Evolutionary conservation across 441 rosid species (phyloP), one percentile per base, ranked within the genome.

Genomic region (Jatropha podagrica): DNA sequence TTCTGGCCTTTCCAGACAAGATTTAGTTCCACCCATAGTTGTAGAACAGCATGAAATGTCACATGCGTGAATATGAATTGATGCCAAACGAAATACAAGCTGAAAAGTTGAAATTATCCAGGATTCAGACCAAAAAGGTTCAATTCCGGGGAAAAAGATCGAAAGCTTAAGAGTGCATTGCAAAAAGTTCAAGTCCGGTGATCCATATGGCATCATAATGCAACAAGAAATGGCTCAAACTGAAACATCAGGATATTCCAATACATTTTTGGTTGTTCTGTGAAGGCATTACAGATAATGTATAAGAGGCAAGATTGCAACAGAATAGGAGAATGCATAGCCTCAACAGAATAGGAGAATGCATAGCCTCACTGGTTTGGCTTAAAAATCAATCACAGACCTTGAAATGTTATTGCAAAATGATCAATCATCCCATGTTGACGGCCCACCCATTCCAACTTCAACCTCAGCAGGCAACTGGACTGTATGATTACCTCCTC

Each of bases 381-480:
- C 5, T 14, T 12, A 14, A 62, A 32, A 13, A 62, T 62, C 20
- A 62, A 32, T 62, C 42, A 20, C 15, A 32, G 41, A 62, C 18
- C 41, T 32, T 17, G 7, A 62, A 37, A 18, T 15, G 11, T 61
- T 58, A 12, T 20, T 32, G 44, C 13, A 62, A 32, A 37, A 37
- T 37, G 12, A 62, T 62, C 41, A 62, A 17, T 62, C 65, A 14
- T n/a, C 65, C 65, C 65, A 62, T 5, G 65, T 62, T 15, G 65
- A 62, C 37, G 84, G 82, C 3, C 98, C 99, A 15, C 97, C 99
- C 83, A 89, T 79, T 26, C 99, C 98, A 62, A 93, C 80, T 82
- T 91, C 93, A 41, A 75, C 72, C 8, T 74, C 85, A 13, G 60
- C 68, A 20, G 88, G 62, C 75, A 86, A 73, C 71, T 80, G 79